Conservation (phyloP, 2,329 filamentous ascomycete genomes). For the Cadophora malorum region DNA sequence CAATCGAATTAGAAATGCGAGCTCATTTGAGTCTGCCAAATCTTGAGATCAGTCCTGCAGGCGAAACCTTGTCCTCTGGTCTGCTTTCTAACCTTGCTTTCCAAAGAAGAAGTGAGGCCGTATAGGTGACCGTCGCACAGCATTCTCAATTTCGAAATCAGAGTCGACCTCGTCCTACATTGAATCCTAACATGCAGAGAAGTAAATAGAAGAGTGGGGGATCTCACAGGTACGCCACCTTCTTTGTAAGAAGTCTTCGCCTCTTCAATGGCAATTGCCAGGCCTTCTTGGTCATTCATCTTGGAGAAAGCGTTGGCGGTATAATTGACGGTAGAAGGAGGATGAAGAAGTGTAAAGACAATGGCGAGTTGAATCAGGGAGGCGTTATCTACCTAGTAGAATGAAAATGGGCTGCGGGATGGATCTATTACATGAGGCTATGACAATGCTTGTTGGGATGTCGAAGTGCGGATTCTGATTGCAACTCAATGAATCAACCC, state of each 20-base stretch:
- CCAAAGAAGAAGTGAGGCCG: too few relatives aligned
- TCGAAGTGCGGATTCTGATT: too few relatives aligned
- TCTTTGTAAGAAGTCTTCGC: conserved; percentile 53
- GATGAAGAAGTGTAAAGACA: not conserved
- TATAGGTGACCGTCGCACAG: too few relatives aligned
- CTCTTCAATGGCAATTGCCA: conserved; percentile 55
- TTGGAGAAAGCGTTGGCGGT: conserved; percentile 5
- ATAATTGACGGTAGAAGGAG: not conserved
- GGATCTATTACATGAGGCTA: conserved; percentile 9
- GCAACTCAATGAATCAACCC: too few relatives aligned
- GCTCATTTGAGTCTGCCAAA: not conserved
- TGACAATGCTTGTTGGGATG: not conserved
- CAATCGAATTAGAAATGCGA: not conserved
- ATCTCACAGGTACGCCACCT: conserved; percentile 55
- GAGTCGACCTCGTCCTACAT: too few relatives aligned
- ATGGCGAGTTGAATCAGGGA: too few relatives aligned
- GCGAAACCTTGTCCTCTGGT: not conserved
- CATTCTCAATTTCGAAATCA: not conserved
- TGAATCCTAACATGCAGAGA: too few relatives aligned
- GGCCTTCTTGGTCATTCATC: conserved; percentile 52
- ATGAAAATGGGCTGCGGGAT: not conserved
- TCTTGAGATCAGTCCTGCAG: not conserved
- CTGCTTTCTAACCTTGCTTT: not conserved
- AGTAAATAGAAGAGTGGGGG: conserved; percentile 3
- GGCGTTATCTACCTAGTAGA: not conserved